Conservation (phyloP, 495 filamentous ascomycete genomes). For the Emericellopsis terricola region DNA sequence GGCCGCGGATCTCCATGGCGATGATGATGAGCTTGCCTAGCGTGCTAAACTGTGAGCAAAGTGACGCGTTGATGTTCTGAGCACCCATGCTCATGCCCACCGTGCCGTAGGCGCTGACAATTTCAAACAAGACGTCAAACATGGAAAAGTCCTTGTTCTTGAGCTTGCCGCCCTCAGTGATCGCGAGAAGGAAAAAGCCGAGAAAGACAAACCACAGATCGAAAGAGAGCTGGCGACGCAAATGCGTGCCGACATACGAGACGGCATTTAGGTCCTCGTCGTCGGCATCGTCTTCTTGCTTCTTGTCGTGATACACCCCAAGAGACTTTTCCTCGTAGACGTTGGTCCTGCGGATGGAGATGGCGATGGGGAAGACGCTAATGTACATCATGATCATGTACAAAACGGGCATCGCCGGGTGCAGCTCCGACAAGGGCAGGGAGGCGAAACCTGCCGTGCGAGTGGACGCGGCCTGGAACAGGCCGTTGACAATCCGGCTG, state of each 20-base stretch:
- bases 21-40: slow-evolving; percentile 85
- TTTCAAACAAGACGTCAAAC: slow-evolving; percentile 75
- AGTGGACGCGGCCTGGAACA: slow-evolving; percentile 70
- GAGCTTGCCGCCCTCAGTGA: slow-evolving; percentile 44
- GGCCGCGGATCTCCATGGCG: slow-evolving; percentile 81
- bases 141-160: slow-evolving; percentile 45
- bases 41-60: slow-evolving; percentile 59
- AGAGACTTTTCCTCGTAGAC: slow-evolving; percentile 85
- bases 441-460: slow-evolving; percentile 69
- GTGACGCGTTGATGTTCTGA: slow-evolving; percentile 50
- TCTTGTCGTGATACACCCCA: slow-evolving; percentile 45
- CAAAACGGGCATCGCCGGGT: slow-evolving; percentile 77
- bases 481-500: slow-evolving; percentile 53
- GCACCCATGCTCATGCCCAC: slow-evolving; percentile 84
- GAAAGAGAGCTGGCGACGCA: slow-evolving; percentile 64
- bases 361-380: slow-evolving; percentile 84
- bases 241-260: slow-evolving; percentile 66
- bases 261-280: slow-evolving; percentile 36
- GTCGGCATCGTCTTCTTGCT: slow-evolving; percentile 13
- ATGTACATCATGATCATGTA: slow-evolving; percentile 98
- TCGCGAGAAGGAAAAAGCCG: slow-evolving; percentile 65
- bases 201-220: slow-evolving; percentile 71
- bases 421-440: slow-evolving; percentile 50
- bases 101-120: slow-evolving; percentile 85
- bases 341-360: slow-evolving; percentile 75